Evolutionary conservation across 2,329 filamentous ascomycete species (phyloP), one percentile per base, ranked within the genome.

Genomic region (Aspergillus quadricinctus): DNA sequence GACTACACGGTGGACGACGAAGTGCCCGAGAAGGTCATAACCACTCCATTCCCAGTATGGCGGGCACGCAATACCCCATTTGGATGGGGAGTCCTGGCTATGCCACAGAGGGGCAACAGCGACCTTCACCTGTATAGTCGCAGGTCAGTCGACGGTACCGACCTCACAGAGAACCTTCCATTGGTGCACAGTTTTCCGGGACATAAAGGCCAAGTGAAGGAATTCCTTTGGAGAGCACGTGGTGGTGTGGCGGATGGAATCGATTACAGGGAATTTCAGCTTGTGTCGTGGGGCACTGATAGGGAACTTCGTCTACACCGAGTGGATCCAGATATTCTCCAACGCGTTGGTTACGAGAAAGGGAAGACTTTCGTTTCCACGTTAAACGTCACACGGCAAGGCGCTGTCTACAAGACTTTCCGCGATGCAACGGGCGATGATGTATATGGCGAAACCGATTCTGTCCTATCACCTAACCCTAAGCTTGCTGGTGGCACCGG

Each of bases 231-330:
- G 92, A 83, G 92, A 69, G 84, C 85, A 49, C 85, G 92, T 54
- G 92, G 92, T 40, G 78, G 80, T 21, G 82, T 83, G 19, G 82
- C 84, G 17, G 83, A 90, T 53, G 82, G 83, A n/a, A 75, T 88
- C 48, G 92, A 97, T 66, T 80, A 92, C 59, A 85, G 93, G 64
- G 92, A 97, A 52, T 97, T 96, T 61, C 92, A 97, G 71, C 80
- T 97, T 19, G 90, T 97, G 0, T 92, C 92, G 0, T 97, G 92
- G 92, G 92, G 92, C 27, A 87, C 89, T 50, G 93, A 97, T 70
- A 89, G 88, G 62, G 84, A 92, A 66, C 78, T 97, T 29, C 87
- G 89, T 50, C 79, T 97, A 28, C 89, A 96, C 68, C 86, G 85
- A 49, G 82, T 92, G 21, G 83, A 90, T 43, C 76, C 84, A 1